Evolutionary conservation across 805 yeast genomes (phyloP).

Genomic region (Cyberlindnera suaveolens): DNA sequence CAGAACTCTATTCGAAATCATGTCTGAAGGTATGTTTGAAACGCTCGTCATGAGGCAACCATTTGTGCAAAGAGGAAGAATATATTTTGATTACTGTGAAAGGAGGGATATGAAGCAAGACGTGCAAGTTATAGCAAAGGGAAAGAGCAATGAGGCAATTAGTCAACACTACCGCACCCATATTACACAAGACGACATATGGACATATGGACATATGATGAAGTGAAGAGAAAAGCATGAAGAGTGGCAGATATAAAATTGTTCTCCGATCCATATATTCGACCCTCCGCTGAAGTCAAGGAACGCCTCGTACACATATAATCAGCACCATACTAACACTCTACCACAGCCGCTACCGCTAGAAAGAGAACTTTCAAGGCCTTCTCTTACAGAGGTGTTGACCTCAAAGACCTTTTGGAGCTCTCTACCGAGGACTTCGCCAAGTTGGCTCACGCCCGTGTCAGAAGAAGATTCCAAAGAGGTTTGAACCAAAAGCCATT

Average conservation of each 20-base stretch:
- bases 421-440: conserved; percentile 95
- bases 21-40: conserved; percentile 27
- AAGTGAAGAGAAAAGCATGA: too few species aligned
- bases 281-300: neutral
- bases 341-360: conserved; percentile 32
- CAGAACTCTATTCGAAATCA: conserved; percentile 14
- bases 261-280: too few species aligned
- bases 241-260: too few species aligned
- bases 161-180: too few species aligned
- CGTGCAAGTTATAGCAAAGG: too few species aligned
- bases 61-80: neutral
- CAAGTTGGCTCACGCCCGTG: conserved; percentile 96
- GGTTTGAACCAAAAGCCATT: conserved; percentile 93
- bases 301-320: neutral
- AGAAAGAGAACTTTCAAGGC: conserved; percentile 89
- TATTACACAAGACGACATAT: too few species aligned
- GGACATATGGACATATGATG: too few species aligned
- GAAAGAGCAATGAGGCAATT: too few species aligned
- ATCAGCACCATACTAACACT: conserved; percentile 14
- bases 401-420: conserved; percentile 87
- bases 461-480: conserved; percentile 98
- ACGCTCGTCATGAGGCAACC: too few species aligned
- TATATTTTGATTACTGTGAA: neutral
- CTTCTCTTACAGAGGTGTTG: conserved; percentile 99
- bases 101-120: too few species aligned